Percentiles rank a stretch among this genome's conserved stretches.
Conservation (phyloP, 225 moss, liverwort and hornwort genomes). For the Sphagnum contortum region DNA sequence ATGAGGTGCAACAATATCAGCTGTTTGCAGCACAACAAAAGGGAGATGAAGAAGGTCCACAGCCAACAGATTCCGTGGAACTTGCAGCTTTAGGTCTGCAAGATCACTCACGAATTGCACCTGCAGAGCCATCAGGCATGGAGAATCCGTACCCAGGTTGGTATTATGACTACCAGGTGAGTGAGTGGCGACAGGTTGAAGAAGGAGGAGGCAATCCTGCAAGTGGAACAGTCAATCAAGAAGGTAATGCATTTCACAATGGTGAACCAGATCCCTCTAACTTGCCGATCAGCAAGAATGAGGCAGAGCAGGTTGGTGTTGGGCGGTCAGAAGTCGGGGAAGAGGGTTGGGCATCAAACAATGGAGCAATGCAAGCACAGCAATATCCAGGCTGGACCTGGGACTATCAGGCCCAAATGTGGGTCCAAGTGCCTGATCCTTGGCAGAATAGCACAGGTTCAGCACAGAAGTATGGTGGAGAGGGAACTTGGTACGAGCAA, state of each 20-base stretch:
- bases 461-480: slow-evolving; percentile 14
- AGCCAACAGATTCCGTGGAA: slow-evolving; percentile 12
- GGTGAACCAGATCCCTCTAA: too few species aligned
- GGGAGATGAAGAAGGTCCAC: slow-evolving; percentile 5
- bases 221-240: slow-evolving; percentile 5
- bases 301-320: slow-evolving; percentile 12
- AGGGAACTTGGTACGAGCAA: slow-evolving; percentile 28
- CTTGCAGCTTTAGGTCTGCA: slow-evolving; percentile 7
- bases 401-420: slow-evolving; percentile 35
- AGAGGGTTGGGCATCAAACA: slow-evolving; percentile 29
- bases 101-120: too few species aligned
- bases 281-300: background rate
- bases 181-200: slow-evolving; percentile 58
- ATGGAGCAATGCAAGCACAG: background rate
- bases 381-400: slow-evolving; percentile 49
- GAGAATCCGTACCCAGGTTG: slow-evolving; percentile 74
- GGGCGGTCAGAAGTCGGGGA: slow-evolving; percentile 7
- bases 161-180: slow-evolving; percentile 67
- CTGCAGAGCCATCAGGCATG: slow-evolving; percentile 12
- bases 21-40: too few species aligned
- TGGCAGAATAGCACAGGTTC: slow-evolving; percentile 20
- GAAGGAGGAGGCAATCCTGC: slow-evolving; percentile 12
- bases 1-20: too few species aligned
- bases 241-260: too few species aligned
- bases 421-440: slow-evolving; percentile 23